These are phyloP conservation scores for Gorgonomyces haynaldii DNA, from an alignment of 192 early-diverging fungal genomes.

Conservation along the genomic window DNA sequence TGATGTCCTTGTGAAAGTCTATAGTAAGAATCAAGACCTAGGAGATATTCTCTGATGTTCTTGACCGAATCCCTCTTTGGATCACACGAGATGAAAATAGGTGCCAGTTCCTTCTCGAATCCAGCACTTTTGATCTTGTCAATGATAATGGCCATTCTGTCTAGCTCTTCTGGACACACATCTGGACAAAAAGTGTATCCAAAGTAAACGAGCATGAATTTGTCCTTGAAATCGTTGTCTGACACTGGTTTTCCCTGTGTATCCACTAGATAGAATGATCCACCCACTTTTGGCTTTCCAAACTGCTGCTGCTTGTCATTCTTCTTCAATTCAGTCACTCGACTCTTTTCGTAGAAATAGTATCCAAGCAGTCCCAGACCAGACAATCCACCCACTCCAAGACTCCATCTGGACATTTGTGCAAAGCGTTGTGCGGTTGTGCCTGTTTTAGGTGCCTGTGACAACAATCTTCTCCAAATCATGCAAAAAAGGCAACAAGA, in stretches of 20 bases:
- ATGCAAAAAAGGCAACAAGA: no score
- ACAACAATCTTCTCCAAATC: no score
- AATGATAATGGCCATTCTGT: slow-evolving; percentile 88
- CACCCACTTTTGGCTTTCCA: slow-evolving; percentile 86
- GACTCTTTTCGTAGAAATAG: slow-evolving; percentile 25
- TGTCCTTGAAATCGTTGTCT: slow-evolving; percentile 67
- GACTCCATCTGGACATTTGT: no score
- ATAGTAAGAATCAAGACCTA: slow-evolving; percentile 18
- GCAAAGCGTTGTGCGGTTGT: no score
- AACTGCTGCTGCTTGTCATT: slow-evolving; percentile 17
- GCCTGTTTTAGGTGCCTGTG: no score
- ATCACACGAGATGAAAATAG: slow-evolving; percentile 95
- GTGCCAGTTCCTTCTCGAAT: slow-evolving; percentile 44
- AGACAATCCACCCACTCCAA: no score
- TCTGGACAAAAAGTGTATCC: slow-evolving; percentile 99
- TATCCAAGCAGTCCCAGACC: no score
- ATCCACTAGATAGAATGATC: slow-evolving; percentile 77
- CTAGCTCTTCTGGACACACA: slow-evolving; percentile 97
- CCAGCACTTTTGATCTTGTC: slow-evolving; percentile 43
- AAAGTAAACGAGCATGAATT: slow-evolving; percentile 89
- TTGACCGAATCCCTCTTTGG: slow-evolving; percentile 84
- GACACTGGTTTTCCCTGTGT: slow-evolving; percentile 61
- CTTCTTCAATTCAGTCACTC: slow-evolving; percentile 15
- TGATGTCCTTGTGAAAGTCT: slow-evolving; percentile 62
- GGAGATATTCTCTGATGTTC: slow-evolving; percentile 53